Conservation (phyloP, 495 filamentous ascomycete genomes). For the Talaromyces nanjingensis region DNA sequence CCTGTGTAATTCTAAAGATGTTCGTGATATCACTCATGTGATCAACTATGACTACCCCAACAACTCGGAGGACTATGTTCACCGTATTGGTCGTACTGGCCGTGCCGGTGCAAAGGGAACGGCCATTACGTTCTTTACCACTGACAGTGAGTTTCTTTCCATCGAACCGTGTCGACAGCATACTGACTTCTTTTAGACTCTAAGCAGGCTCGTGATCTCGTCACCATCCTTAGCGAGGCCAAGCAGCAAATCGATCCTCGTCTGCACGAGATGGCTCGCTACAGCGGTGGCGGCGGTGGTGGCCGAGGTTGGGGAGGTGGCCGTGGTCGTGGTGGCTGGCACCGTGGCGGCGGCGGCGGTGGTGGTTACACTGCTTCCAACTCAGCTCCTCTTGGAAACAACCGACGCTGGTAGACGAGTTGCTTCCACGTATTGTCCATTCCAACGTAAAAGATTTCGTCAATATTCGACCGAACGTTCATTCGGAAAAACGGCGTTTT, state of each 20-base stretch:
- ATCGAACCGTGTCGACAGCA: constrained; percentile 1
- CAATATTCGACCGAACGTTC: constrained; percentile 13
- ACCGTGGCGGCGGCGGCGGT: constrained; percentile 46
- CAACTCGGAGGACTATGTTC: constrained; percentile 99
- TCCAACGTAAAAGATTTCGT: constrained; percentile 2
- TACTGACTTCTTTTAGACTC: constrained; percentile 54
- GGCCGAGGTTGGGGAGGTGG: constrained; percentile 57
- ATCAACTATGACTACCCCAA: constrained; percentile 99
- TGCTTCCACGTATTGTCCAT: not conserved
- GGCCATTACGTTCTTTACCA: constrained; percentile 92
- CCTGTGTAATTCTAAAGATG: constrained; percentile 72
- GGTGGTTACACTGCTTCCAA: constrained; percentile 56
- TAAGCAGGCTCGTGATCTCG: constrained; percentile 95
- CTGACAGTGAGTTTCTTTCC: constrained; percentile 73
- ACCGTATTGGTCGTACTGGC: constrained; percentile 91
- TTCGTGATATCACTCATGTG: constrained; percentile 99
- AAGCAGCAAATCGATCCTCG: constrained; percentile 98
- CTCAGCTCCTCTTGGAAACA: constrained; percentile 53
- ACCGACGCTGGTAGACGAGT: constrained; percentile 52
- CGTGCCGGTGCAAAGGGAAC: constrained; percentile 84
- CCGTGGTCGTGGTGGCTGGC: constrained; percentile 48
- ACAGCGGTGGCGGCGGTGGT: constrained; percentile 78
- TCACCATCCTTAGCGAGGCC: constrained; percentile 85
- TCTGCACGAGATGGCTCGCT: constrained; percentile 92
- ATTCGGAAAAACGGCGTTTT: constrained; percentile 2